Evolutionary conservation across 495 filamentous ascomycete genomes (phyloP), one percentile per base, ranked within the genome.

Genomic region (Tuber calosporum): DNA sequence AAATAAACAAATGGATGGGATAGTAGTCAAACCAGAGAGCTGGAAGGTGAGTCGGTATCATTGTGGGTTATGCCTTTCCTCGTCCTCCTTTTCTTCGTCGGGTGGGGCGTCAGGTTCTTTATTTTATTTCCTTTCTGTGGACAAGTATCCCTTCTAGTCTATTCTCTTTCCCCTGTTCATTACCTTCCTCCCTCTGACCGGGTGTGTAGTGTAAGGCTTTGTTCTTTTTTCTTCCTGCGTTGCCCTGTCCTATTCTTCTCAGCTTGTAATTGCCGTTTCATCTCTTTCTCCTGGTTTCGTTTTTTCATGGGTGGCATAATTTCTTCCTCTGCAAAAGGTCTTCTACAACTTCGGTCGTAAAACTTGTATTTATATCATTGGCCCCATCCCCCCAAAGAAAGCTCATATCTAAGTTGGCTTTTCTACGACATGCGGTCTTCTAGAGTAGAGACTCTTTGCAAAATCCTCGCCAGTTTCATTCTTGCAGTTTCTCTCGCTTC

Each of bases 391-490:
- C 22, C 8, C 15, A 26, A 15, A 20, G 19, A 17, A 40, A 26
- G 30, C 36, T 39, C 70, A 42, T 62, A 17, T 9, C 53, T 48
- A 45, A 40, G n/a, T 19, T 13, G 22, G 39, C 53, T 17, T 62
- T 72, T 70, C 62, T n/a, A 69, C 43, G 38, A 26, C 69, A 67
- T 72, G 37, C 40, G 72, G 3, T 75, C 76, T 30, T 78, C 68
- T 66, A 69, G 30, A 22, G 68, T 78, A 26, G 70, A 70, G 22
- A 78, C 76, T 36, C 79, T 70, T 34, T 70, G 68, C 58, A 81
- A 48, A 5, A 78, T 72, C 30, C 62, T 77, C 17, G 70, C 74
- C 45, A 81, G 38, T 40, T 75, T 79, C 71, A 42, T 69, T 45
- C 79, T 81, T 4, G 43, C 71, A 8, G 62, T 75, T 17, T 58